Base-by-base conservation (phyloP, 306 rosid species). In the Glycine tomentella region DNA sequence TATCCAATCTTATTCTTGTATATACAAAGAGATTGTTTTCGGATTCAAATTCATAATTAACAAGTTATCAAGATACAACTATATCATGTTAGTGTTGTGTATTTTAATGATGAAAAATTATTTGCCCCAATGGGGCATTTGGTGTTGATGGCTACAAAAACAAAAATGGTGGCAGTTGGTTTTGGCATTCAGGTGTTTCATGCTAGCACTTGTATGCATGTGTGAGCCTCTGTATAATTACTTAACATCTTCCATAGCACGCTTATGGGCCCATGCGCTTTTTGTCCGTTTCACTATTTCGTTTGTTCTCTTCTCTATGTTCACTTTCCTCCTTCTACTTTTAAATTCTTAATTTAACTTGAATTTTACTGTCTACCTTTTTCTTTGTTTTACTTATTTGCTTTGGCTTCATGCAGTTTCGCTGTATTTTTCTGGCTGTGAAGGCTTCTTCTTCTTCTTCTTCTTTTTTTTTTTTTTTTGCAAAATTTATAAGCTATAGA, bases 161-260 rank as follows among this genome's bases (percentile, higher is more conserved):
- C 25, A 38, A 38, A 7, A 55, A 53, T 8, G 53, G 78, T 74
- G 40, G 38, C 11, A 8, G 2, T 16, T 61, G 31, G 76, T 66
- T 88, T 84, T 82, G 89, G 87, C 42, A 74, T 81, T 88, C 86
- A 88, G 86, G 87, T 90, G 88, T 88, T 88, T 40, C 75, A 73
- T 82, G 83, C 63, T 84, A 62, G 64, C 80, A 84, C 82, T 88
- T 80, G 81, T 71, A 79, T 88, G 79, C 80, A 75, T 70, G 71
- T 80, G 73, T 64, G 77, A 75, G 8, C 64, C 64, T 34, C 5
- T 75, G 7, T 13, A 62, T 69, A 36, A 49, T 76, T 77, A 72
- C 82, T 38, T 59, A 69, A 72, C 82, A 84, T 78, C 75, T 72
- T 77, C 74, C 75, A 31, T 80, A 63, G 84, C 86, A 76, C 89